These are phyloP conservation scores for Penicillium goetzii DNA, from an alignment of 495 filamentous ascomycete genomes.

Conservation along the genomic window DNA sequence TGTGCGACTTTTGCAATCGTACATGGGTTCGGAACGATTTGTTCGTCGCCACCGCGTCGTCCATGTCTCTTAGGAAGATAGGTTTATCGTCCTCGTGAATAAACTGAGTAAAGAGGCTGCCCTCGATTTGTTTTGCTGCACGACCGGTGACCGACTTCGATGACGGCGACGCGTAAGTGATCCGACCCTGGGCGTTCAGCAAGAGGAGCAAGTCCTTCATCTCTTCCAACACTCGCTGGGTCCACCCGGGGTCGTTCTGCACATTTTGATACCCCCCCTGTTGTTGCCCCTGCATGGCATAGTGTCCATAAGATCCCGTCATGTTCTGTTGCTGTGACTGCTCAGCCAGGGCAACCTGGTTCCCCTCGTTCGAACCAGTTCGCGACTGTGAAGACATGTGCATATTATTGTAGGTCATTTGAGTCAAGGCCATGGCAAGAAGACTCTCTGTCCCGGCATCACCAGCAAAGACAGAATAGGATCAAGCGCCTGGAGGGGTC, in stretches of 20 bases:
- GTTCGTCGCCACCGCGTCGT: slow-evolving; percentile 85
- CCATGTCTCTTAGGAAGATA: slow-evolving; percentile 85
- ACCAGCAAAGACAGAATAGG: not conserved
- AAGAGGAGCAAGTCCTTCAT: slow-evolving; percentile 88
- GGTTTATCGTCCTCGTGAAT: slow-evolving; percentile 88
- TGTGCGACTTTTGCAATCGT: slow-evolving; percentile 77
- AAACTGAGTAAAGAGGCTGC: slow-evolving; percentile 73
- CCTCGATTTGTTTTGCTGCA: slow-evolving; percentile 67
- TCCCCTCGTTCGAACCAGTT: slow-evolving; percentile 20
- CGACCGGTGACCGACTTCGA: slow-evolving; percentile 79
- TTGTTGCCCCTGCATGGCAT: slow-evolving; percentile 51
- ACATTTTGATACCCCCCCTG: slow-evolving; percentile 70
- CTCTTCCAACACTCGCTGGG: slow-evolving; percentile 85
- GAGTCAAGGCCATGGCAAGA: slow-evolving; percentile 25
- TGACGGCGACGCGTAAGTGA: slow-evolving; percentile 84
- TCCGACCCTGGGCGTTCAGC: slow-evolving; percentile 78
- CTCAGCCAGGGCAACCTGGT: slow-evolving; percentile 22
- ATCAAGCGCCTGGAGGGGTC: slow-evolving; percentile 1
- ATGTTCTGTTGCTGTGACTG: slow-evolving; percentile 17
- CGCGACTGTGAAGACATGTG: slow-evolving; percentile 18
- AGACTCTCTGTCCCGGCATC: not conserved
- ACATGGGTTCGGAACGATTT: slow-evolving; percentile 86
- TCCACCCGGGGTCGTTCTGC: slow-evolving; percentile 87
- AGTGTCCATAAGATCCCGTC: slow-evolving; percentile 39
- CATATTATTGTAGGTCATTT: slow-evolving; percentile 20